Evolutionary conservation across 2,329 filamentous ascomycete species (phyloP).

Genomic region (Apiospora sp.): DNA sequence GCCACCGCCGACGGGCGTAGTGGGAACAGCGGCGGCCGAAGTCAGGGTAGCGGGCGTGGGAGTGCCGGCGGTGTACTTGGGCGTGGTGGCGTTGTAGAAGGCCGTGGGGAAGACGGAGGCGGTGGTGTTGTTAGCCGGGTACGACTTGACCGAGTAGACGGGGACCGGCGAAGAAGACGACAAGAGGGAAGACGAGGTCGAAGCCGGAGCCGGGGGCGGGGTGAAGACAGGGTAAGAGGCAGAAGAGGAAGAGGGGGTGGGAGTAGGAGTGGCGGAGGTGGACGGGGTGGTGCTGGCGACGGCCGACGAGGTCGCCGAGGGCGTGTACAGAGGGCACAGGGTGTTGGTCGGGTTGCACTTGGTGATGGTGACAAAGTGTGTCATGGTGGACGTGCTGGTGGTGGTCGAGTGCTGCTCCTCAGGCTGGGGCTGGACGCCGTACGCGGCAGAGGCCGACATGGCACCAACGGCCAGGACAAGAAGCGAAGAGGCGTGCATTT

Average conservation of each 20-base stretch:
- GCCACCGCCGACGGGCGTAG: constrained; percentile 18
- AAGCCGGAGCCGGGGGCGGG: constrained; percentile 4
- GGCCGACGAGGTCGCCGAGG: constrained; percentile 26
- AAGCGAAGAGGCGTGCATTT: constrained; percentile 40
- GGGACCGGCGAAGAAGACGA: constrained; percentile 29
- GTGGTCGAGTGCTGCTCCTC: constrained; percentile 31
- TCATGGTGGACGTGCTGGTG: constrained; percentile 40
- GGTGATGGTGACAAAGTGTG: constrained; percentile 41
- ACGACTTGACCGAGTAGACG: constrained; percentile 16
- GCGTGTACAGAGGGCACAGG: constrained; percentile 40
- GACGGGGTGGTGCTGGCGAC: constrained; percentile 15
- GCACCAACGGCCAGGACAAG: constrained; percentile 39
- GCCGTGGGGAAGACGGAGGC: constrained; percentile 21
- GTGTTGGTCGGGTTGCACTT: constrained; percentile 33
- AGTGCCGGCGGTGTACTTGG: constrained; percentile 18
- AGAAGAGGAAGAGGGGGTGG: constrained; percentile 25
- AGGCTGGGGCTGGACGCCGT: too few relatives aligned
- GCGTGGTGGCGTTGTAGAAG: constrained; percentile 24
- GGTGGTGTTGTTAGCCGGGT: constrained; percentile 26
- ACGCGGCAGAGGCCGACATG: constrained; percentile 39
- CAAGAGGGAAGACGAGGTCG: not conserved
- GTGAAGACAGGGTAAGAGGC: constrained; percentile 13
- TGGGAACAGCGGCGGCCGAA: constrained; percentile 24
- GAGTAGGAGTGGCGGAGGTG: constrained; percentile 22
- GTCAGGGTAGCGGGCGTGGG: constrained; percentile 27